Percentiles rank a stretch among this genome's conserved stretches.
phyloP scores from a whole-genome alignment of 768 basidiomycete genomes.

The Obba rivulosa region DNA sequence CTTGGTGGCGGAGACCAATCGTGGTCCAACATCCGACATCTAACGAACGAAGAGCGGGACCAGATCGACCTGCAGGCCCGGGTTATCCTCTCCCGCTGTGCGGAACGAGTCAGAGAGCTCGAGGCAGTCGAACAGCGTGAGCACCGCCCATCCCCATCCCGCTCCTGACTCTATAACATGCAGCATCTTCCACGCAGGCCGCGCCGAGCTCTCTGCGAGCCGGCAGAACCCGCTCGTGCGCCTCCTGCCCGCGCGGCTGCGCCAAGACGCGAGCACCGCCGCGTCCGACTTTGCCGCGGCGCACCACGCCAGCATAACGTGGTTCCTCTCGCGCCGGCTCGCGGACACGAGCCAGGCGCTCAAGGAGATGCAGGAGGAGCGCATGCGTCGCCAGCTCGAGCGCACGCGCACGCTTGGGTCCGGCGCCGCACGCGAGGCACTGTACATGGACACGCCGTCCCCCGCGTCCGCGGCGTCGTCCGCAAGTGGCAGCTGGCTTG shows the following conservation, averaged over 20 bases:
- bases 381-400: slow-evolving; percentile 84
- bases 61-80: slow-evolving; percentile 93
- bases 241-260: slow-evolving; percentile 66
- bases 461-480: slow-evolving; percentile 15
- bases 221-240: slow-evolving; percentile 61
- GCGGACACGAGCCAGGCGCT: slow-evolving; percentile 74
- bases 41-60: slow-evolving; percentile 89
- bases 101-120: slow-evolving; percentile 83
- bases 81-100: slow-evolving; percentile 78
- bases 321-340: slow-evolving; percentile 82
- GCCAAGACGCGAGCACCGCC: slow-evolving; percentile 48
- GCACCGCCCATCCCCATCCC: slow-evolving; percentile 24
- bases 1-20: slow-evolving; percentile 38
- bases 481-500: slow-evolving; percentile 52
- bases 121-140: slow-evolving; percentile 86
- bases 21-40: slow-evolving; percentile 62
- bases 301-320: slow-evolving; percentile 88
- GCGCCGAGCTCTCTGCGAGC: slow-evolving; percentile 59
- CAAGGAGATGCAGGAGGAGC: slow-evolving; percentile 90
- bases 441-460: slow-evolving; percentile 29
- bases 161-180: slow-evolving; percentile 1
- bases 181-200: slow-evolving; percentile 37
- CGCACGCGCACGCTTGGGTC: slow-evolving; percentile 79
- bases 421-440: slow-evolving; percentile 60
- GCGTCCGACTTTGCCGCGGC: slow-evolving; percentile 77